Conservation (phyloP, 1,284 basidiomycete species). For the Papiliotrema laurentii region DNA sequence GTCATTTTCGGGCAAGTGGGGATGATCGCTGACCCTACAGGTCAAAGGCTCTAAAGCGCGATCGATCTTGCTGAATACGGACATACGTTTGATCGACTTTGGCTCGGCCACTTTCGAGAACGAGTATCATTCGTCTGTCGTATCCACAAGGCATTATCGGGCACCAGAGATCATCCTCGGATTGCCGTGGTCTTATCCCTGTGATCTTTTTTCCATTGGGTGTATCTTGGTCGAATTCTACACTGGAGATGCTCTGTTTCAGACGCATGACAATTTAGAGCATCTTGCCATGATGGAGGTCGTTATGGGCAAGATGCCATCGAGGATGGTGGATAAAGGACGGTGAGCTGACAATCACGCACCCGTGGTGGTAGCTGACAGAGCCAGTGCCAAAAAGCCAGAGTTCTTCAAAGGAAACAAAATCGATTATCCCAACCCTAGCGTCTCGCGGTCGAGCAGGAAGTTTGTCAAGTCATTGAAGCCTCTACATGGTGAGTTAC, state of each 20-base stretch:
- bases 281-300: conserved; percentile 99
- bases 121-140: conserved; percentile 97
- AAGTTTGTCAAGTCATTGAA: conserved; percentile 90
- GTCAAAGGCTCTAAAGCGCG: conserved; percentile 14
- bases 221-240: conserved; percentile 99
- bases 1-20: not conserved
- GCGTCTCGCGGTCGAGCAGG: conserved; percentile 80
- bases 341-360: conserved; percentile 27
- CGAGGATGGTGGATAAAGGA: conserved; percentile 59
- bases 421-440: conserved; percentile 87
- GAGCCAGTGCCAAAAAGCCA: conserved; percentile 62
- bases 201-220: conserved; percentile 96
- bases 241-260: conserved; percentile 95
- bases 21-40: conserved; percentile 2
- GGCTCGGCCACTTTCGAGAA: conserved; percentile 94
- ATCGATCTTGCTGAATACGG: conserved; percentile 57
- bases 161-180: conserved; percentile 98
- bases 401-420: conserved; percentile 87
- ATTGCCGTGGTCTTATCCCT: conserved; percentile 98
- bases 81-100: conserved; percentile 97
- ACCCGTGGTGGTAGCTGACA: not conserved
- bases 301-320: conserved; percentile 95
- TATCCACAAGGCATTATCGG: conserved; percentile 96
- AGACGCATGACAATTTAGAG: conserved; percentile 98
- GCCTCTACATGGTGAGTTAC: conserved; percentile 61